A percentile compares a stretch with the other conserved stretches of the same genome.
Evolutionary conservation across 371 early-diverging fungal species (phyloP).

Genomic region (Lichtheimia ramosa): DNA sequence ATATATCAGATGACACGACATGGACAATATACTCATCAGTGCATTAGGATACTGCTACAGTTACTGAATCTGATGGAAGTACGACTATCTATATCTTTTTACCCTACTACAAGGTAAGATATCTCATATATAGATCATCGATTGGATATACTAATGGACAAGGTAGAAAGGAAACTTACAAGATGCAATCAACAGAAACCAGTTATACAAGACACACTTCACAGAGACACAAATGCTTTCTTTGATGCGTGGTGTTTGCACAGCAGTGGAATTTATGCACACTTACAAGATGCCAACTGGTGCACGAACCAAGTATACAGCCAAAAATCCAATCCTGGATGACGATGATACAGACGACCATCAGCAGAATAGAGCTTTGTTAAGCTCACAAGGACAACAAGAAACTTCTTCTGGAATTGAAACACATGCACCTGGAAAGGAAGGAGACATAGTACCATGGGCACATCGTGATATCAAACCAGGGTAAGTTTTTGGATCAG

Average conservation of each 20-base stretch:
- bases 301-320: conserved; percentile 9
- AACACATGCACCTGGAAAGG: conserved; percentile 19
- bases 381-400: conserved; percentile 55
- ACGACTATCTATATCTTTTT: conserved; percentile 68
- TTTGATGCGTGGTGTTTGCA: conserved; percentile 15
- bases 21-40: not conserved
- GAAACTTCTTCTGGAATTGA: conserved; percentile 30
- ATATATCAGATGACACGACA: not conserved
- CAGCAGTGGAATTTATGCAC: conserved; percentile 20
- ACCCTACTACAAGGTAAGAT: conserved; percentile 60
- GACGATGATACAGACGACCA: conserved; percentile 16
- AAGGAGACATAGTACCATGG: conserved; percentile 52
- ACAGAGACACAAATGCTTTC: conserved; percentile 53
- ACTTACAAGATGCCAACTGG: conserved; percentile 14
- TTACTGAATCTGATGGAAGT: conserved; percentile 57
- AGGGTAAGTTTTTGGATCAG: conserved; percentile 44
- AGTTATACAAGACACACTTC: conserved; percentile 43
- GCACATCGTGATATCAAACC: conserved; percentile 84
- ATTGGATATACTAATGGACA: conserved; percentile 32
- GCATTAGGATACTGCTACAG: conserved; percentile 62
- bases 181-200: conserved; percentile 56
- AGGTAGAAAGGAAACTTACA: conserved; percentile 61
- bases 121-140: conserved; percentile 13
- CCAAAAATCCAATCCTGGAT: conserved; percentile 13
- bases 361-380: conserved; percentile 36